Evolutionary conservation across 345 rosid species (phyloP).

Genomic region (Gossypium stocksii): DNA sequence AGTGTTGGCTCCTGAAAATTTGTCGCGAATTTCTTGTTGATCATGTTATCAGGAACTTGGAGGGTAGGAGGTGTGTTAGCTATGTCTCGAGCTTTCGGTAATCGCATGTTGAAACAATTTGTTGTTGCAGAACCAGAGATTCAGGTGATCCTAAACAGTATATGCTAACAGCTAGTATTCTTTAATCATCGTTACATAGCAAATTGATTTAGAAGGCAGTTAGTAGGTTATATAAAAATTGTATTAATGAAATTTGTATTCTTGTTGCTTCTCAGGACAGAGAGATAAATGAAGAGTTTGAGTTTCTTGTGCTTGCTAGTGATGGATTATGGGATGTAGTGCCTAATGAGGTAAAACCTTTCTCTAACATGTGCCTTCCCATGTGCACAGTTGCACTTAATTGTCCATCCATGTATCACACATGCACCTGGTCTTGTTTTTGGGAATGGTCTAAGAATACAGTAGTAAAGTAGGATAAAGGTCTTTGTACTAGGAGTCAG

Average conservation of each 20-base stretch:
- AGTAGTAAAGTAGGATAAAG: not conserved
- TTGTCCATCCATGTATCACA: not conserved
- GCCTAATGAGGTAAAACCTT: constrained; percentile 65
- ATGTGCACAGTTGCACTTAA: not conserved
- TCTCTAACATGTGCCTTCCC: not conserved
- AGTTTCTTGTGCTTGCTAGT: constrained; percentile 89
- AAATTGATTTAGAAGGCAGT: not conserved
- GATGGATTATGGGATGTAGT: constrained; percentile 99
- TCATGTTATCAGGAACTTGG: constrained; percentile 78
- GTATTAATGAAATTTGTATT: not conserved
- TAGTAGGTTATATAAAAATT: constrained; percentile 9
- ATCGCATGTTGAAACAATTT: constrained; percentile 96
- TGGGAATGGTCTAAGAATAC: not conserved
- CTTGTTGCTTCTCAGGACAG: constrained; percentile 50
- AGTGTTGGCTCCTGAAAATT: not conserved
- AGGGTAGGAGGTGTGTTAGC: constrained; percentile 99
- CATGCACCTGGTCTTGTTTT: not conserved
- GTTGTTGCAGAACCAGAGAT: constrained; percentile 99
- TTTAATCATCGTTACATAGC: not conserved
- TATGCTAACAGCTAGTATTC: not conserved
- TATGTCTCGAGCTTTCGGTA: constrained; percentile 98
- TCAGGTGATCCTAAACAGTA: constrained; percentile 57
- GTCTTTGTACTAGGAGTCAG: too few relatives aligned
- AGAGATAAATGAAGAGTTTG: constrained; percentile 66
- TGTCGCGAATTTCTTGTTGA: constrained; percentile 10